phyloP scores from a whole-genome alignment of 176 grass and related monocot genomes.

The Themeda triandra region DNA sequence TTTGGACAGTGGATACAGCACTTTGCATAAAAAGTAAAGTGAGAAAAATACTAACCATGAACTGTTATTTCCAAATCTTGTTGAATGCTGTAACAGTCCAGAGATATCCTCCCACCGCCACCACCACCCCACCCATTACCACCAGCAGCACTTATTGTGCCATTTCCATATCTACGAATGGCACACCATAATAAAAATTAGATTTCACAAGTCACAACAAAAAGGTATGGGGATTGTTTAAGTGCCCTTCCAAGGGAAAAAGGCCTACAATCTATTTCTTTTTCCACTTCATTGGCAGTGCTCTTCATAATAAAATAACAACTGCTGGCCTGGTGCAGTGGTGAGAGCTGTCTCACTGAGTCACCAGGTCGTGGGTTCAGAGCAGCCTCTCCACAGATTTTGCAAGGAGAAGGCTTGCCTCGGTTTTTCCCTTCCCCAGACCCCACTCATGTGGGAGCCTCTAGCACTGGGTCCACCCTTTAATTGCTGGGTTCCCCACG shows the following conservation, averaged over 20 bases:
- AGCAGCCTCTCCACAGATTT: no score
- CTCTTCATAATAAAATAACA: not conserved
- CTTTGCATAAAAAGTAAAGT: conserved; percentile 15
- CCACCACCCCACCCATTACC: conserved; percentile 96
- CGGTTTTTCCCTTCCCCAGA: no score
- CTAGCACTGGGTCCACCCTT: no score
- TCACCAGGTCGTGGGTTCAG: no score
- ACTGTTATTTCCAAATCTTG: conserved; percentile 87
- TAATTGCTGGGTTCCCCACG: not conserved
- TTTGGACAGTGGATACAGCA: not conserved
- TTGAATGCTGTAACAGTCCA: conserved; percentile 88
- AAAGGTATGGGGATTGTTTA: not conserved
- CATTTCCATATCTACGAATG: conserved; percentile 79
- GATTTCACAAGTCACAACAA: conserved; percentile 14
- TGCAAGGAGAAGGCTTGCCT: no score
- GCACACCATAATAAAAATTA: conserved; percentile 18
- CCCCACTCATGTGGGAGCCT: no score
- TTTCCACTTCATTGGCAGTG: not conserved
- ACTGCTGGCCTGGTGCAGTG: no score
- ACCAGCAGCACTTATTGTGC: conserved; percentile 90
- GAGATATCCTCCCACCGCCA: conserved; percentile 86
- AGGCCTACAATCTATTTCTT: not conserved
- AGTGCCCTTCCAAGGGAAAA: not conserved
- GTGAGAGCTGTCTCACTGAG: no score
- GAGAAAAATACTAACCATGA: conserved; percentile 72